Evolutionary conservation across 306 rosid species (phyloP).

Genomic region (Luffa acutangula): DNA sequence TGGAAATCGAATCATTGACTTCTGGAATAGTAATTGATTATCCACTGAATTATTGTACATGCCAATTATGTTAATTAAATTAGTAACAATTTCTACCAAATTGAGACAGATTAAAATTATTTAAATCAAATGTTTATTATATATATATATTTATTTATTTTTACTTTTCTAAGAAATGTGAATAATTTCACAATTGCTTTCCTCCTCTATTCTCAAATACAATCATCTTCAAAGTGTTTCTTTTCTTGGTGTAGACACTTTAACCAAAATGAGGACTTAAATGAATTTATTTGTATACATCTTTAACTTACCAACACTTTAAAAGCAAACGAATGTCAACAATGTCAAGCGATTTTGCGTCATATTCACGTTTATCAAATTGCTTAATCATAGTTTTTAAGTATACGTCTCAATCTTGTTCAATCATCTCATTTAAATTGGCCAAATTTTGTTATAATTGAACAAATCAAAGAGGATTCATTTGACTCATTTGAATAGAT

Average conservation of each 20-base stretch:
- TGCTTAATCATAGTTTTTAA: neutral
- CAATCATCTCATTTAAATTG: neutral
- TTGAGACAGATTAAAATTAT: neutral
- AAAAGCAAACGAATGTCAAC: neutral
- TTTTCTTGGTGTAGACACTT: neutral
- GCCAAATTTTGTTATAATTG: neutral
- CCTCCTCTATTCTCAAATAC: neutral
- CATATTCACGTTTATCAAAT: neutral
- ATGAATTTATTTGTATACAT: neutral
- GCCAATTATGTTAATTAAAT: no score
- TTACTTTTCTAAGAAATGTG: neutral
- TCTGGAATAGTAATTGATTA: no score
- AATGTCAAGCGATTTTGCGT: neutral
- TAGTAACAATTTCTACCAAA: no score
- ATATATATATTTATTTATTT: neutral
- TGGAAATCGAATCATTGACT: no score
- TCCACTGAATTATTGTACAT: no score
- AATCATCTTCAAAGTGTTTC: neutral
- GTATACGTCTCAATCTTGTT: neutral
- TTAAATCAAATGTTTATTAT: neutral
- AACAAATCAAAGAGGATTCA: neutral
- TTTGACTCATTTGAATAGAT: neutral
- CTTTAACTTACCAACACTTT: neutral
- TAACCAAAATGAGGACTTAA: neutral
- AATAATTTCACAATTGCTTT: neutral